A percentile compares a stretch with the other conserved stretches of the same genome.
Evolutionary conservation across 2,329 filamentous ascomycete genomes (phyloP).

Genomic region (Stachybotrys echinatus): DNA sequence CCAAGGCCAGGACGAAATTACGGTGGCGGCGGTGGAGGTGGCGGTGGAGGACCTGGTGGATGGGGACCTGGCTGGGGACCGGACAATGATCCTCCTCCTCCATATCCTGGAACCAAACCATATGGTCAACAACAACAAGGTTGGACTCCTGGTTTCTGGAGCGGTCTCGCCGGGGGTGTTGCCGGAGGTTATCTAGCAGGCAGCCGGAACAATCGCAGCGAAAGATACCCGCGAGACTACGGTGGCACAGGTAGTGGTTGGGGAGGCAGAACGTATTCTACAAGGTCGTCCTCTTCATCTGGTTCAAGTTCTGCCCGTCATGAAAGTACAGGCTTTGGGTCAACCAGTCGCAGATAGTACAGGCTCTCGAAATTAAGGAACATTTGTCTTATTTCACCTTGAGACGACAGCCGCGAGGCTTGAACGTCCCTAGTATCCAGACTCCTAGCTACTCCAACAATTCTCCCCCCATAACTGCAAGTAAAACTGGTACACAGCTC

Average conservation of each 20-base stretch:
- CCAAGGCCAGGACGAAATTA: slow-evolving; percentile 27
- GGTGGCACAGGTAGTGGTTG: slow-evolving; percentile 22
- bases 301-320: slow-evolving; percentile 42
- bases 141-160: slow-evolving; percentile 74
- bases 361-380: neutral
- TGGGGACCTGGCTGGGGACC: slow-evolving; percentile 32
- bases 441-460: neutral
- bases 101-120: slow-evolving; percentile 33
- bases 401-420: neutral
- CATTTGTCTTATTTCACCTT: neutral
- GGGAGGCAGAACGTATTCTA: slow-evolving; percentile 22
- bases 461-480: neutral
- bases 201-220: slow-evolving; percentile 34
- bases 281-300: slow-evolving; percentile 27
- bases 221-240: slow-evolving; percentile 17
- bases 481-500: neutral
- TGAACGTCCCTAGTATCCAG: neutral
- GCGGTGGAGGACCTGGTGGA: slow-evolving; percentile 32
- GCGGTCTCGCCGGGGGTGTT: slow-evolving; percentile 60
- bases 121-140: slow-evolving; percentile 27
- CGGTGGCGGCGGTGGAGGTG: slow-evolving; percentile 34
- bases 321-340: slow-evolving; percentile 69
- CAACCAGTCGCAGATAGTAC: slow-evolving; percentile 52
- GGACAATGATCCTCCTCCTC: slow-evolving; percentile 44
- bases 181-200: slow-evolving; percentile 64